Conservation (phyloP, 257 asterid genomes). For the Hygrophila difformis region DNA sequence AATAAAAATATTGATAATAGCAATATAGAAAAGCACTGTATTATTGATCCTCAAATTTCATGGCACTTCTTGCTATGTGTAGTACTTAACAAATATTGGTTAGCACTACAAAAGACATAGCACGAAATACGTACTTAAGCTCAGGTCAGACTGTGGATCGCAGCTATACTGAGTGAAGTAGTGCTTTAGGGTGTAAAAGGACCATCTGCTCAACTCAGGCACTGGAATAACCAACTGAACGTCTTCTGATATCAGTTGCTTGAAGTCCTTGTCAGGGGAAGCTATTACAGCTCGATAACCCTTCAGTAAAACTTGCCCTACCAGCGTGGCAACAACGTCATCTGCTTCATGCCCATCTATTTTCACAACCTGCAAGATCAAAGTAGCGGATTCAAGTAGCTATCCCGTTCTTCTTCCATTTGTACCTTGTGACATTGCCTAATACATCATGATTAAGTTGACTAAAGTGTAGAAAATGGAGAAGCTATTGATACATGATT, state of each 20-base stretch:
- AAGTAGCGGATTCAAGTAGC: too few species aligned
- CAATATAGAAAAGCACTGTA: too few species aligned
- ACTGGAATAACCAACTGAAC: constrained; percentile 88
- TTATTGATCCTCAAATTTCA: too few species aligned
- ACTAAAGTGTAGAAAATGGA: too few species aligned
- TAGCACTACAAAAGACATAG: too few species aligned
- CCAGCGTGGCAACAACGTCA: constrained; percentile 89
- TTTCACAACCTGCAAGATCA: constrained; percentile 75
- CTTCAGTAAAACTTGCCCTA: constrained; percentile 49
- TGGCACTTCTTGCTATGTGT: too few species aligned
- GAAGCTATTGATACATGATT: too few species aligned
- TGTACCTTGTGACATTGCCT: too few species aligned
- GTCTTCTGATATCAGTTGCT: constrained; percentile 79
- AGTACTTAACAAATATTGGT: too few species aligned
- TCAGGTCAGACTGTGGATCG: constrained; percentile 84
- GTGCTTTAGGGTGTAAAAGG: constrained; percentile 86
- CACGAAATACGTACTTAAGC: constrained; percentile 58
- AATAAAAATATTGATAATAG: neutral
- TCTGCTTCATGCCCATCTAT: constrained; percentile 85
- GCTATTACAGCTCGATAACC: constrained; percentile 79
- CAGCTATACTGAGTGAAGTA: constrained; percentile 78
- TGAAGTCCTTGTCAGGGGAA: constrained; percentile 96
- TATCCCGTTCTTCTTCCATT: too few species aligned
- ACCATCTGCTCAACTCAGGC: constrained; percentile 74
- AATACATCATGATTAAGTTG: too few species aligned